phyloP scores from a whole-genome alignment of 257 asterid genomes.

The Solanum raphanifolium region DNA sequence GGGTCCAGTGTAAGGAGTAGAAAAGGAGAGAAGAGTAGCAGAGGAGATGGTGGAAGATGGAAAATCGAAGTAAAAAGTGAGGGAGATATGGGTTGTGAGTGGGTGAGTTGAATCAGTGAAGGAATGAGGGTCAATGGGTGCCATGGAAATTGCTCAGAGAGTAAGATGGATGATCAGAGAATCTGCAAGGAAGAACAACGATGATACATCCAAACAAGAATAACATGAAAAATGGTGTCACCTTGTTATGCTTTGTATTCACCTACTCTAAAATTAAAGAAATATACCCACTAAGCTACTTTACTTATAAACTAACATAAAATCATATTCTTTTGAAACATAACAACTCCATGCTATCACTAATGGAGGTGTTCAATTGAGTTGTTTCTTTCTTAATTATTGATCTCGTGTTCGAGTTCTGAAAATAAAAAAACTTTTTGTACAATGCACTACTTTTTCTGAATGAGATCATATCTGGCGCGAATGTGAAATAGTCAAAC shows the following conservation, averaged over 20 bases:
- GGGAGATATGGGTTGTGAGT: conserved; percentile 69
- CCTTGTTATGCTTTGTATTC: neutral
- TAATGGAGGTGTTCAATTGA: neutral
- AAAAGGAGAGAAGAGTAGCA: conserved; percentile 60
- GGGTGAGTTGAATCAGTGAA: conserved; percentile 78
- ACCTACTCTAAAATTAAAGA: neutral
- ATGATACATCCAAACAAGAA: neutral
- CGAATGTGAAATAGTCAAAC: neutral
- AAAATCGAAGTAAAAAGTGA: conserved; percentile 74
- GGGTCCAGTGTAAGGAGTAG: conserved; percentile 58
- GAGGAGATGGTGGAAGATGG: conserved; percentile 66
- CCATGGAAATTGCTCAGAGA: conserved; percentile 25
- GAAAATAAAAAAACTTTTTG: too few species aligned
- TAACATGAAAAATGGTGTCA: neutral
- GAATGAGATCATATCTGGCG: neutral
- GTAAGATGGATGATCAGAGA: neutral
- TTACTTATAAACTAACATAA: neutral
- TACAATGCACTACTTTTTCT: too few species aligned
- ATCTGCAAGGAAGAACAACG: neutral
- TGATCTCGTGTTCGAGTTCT: too few species aligned
- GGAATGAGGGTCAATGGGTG: conserved; percentile 86
- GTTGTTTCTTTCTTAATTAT: too few species aligned
- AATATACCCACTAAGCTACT: neutral
- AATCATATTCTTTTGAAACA: neutral
- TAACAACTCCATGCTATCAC: neutral